Evolutionary conservation across 1,139 yeast species (phyloP).

Genomic region (Kluyveromyces sp.): DNA sequence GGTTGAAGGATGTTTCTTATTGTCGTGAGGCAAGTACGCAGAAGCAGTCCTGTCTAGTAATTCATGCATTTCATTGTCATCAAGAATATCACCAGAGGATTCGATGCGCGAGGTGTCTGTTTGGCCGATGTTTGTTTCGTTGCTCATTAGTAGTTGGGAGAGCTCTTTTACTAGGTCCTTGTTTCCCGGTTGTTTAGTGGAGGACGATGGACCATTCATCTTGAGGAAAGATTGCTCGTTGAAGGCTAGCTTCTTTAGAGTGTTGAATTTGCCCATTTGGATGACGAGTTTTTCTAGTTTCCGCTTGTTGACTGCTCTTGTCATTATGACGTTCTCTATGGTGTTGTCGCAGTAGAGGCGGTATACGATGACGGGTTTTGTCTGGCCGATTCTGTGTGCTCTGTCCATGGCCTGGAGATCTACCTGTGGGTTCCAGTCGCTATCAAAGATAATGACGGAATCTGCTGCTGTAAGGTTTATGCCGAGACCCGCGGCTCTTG

Average conservation of each 20-base stretch:
- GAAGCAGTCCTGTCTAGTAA: slow-evolving; percentile 45
- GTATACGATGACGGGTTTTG: slow-evolving; percentile 70
- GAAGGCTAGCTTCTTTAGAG: slow-evolving; percentile 36
- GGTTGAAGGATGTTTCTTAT: slow-evolving; percentile 15
- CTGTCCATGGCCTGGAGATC: slow-evolving; percentile 95
- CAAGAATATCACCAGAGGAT: slow-evolving; percentile 21
- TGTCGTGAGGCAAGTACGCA: slow-evolving; percentile 35
- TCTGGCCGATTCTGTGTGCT: slow-evolving; percentile 89
- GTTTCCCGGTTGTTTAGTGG: slow-evolving; percentile 14
- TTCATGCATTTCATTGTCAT: slow-evolving; percentile 42
- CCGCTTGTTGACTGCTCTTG: slow-evolving; percentile 71
- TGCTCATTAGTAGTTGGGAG: slow-evolving; percentile 23
- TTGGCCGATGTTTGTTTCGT: slow-evolving; percentile 27
- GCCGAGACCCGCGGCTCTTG: slow-evolving; percentile 94
- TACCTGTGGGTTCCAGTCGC: slow-evolving; percentile 97
- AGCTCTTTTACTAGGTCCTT: slow-evolving; percentile 26
- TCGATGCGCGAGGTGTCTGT: slow-evolving; percentile 10
- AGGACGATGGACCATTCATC: slow-evolving; percentile 10
- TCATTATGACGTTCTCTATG: slow-evolving; percentile 72
- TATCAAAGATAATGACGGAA: slow-evolving; percentile 81
- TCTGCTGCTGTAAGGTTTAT: slow-evolving; percentile 82
- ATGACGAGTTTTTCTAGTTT: slow-evolving; percentile 76
- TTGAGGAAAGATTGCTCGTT: slow-evolving; percentile 27
- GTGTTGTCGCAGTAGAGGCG: slow-evolving; percentile 72
- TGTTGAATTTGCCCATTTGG: slow-evolving; percentile 72